Percentiles rank a stretch among this genome's conserved stretches.
phyloP scores from a whole-genome alignment of 345 rosid species.

The Rhizophora mangle region DNA sequence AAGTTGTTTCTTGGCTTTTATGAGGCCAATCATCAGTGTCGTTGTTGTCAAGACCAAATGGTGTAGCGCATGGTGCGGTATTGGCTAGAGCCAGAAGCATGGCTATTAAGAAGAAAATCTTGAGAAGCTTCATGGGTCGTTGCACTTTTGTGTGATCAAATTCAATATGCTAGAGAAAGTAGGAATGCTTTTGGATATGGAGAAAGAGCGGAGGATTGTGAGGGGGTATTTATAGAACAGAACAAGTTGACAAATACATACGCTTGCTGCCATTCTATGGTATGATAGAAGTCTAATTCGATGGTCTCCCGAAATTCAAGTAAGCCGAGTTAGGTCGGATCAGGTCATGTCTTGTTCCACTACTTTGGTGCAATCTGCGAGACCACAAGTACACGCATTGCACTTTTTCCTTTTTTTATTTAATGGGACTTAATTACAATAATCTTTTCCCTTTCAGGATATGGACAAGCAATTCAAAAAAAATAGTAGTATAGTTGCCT shows the following conservation, averaged over 20 bases:
- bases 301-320: constrained; percentile 4
- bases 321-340: constrained; percentile 16
- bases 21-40: not conserved
- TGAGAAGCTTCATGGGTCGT: constrained; percentile 12
- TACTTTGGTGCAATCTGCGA: too few relatives aligned
- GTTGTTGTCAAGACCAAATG: not conserved
- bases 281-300: constrained; percentile 28
- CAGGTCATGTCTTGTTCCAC: too few relatives aligned
- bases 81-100: constrained; percentile 12
- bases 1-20: constrained; percentile 2
- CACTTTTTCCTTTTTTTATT: too few relatives aligned
- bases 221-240: constrained; percentile 16
- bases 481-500: too few relatives aligned
- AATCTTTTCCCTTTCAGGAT: too few relatives aligned
- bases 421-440: too few relatives aligned
- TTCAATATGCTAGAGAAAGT: not conserved
- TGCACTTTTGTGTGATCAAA: not conserved
- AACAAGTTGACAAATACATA: not conserved
- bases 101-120: constrained; percentile 7
- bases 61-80: constrained; percentile 1
- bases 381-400: too few relatives aligned
- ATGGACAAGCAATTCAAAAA: too few relatives aligned
- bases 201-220: not conserved
- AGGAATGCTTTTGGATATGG: not conserved
- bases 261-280: too few relatives aligned